Base-by-base conservation (phyloP, 345 rosid species). In the Limnanthes douglasii region DNA sequence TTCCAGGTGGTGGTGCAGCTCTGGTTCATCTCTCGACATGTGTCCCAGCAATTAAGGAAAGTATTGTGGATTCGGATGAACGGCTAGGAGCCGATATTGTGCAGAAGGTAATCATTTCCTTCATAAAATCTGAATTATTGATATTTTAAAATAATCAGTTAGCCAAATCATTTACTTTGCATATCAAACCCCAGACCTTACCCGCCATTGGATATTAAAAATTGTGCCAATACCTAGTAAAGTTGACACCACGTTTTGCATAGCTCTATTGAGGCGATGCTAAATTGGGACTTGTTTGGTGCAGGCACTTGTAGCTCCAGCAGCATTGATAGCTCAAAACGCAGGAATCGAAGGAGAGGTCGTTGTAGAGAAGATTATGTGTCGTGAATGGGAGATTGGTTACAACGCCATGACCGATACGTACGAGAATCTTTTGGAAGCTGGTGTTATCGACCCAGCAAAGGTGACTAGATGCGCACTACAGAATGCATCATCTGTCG, bases 341-440 rank as follows among this genome's bases (percentile, higher is more conserved):
- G 94, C 99, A 4, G 94, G 96, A 44, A 54, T 85, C 5, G 96
- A 92, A 56, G 99, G 94, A 5, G 96, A 81, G 68, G 96, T 92
- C 3, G 93, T 85, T 4, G 96, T 85, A 3, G 96, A 85, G 46
- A 85, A 78, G 73, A 30, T 92, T 10, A 65, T 57, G 71, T 58
- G 5, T 7, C 39, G 93, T 1, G 94, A 81, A 30, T 85, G 96
- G 99, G 96, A 85, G 62, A 34, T 78, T 0, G 96, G 99, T 2
- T 92, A 92, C 64, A 92, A 92, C 9, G 99, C 94, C 0, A 72
- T 92, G 99, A 70, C 80, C 0, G 94, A 85, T 53, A 69, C 51
- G 2, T 81, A 75, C 11, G 99, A 85, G 66, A 85, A 85, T 60
- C 59, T 85, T 49, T 60, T 92, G 50, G 80, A 73, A 47, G 76